Conservation (phyloP, 2,329 filamentous ascomycete genomes). For the Colletotrichum falcatum region DNA sequence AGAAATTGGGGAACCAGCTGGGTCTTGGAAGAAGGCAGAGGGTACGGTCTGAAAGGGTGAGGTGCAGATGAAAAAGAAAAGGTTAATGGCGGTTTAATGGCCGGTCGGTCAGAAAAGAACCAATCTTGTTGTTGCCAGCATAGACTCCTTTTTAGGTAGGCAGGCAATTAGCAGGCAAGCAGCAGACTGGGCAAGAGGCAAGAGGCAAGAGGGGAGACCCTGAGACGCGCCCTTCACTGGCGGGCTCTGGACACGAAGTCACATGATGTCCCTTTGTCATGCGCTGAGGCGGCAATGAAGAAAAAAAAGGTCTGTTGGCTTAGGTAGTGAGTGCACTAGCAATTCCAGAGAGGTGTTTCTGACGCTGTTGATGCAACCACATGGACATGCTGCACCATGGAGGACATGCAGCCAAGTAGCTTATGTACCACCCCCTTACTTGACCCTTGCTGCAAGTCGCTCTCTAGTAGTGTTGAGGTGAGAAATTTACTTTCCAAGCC, state of each 20-base stretch:
- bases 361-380: not conserved
- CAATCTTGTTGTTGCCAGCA: not conserved
- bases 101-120: not conserved
- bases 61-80: not conserved
- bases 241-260: constrained; percentile 39
- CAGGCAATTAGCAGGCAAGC: too few relatives aligned
- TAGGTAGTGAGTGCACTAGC: not conserved
- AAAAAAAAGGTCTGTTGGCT: constrained; percentile 9
- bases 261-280: constrained; percentile 29
- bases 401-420: not conserved
- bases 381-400: not conserved
- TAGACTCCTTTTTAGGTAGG: constrained; percentile 8
- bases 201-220: not conserved
- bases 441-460: not conserved
- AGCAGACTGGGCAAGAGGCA: too few relatives aligned
- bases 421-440: not conserved
- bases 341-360: not conserved
- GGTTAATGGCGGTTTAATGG: not conserved
- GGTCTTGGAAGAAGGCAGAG: not conserved
- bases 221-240: constrained; percentile 9
- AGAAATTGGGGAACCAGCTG: not conserved
- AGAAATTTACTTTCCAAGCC: not conserved
- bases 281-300: not conserved
- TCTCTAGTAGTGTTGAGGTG: too few relatives aligned
- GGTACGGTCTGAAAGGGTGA: not conserved